Percentiles rank a stretch among this genome's conserved stretches.
phyloP scores from a whole-genome alignment of 805 yeast genomes.

The Barnettozyma siamensis region DNA sequence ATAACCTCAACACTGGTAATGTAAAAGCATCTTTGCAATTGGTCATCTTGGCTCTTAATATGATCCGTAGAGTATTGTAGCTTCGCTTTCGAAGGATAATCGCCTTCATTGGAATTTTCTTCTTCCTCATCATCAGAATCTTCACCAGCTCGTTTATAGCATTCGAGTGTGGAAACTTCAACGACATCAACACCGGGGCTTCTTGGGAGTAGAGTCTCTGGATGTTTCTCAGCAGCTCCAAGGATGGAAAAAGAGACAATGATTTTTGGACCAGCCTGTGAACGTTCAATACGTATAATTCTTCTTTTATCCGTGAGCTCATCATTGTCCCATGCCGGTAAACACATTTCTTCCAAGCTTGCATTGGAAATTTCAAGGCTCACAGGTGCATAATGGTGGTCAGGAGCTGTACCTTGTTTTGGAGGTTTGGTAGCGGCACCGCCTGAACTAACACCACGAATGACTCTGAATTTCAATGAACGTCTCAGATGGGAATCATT shows the following conservation, averaged over 20 bases:
- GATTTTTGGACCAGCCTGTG: constrained; percentile 42
- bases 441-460: constrained; percentile 55
- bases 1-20: constrained; percentile 65
- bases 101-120: not conserved
- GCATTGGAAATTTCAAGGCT: constrained; percentile 41
- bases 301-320: constrained; percentile 49
- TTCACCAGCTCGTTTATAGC: constrained; percentile 29
- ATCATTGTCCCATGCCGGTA: constrained; percentile 41
- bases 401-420: constrained; percentile 26
- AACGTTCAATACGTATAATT: constrained; percentile 51
- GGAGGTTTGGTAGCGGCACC: constrained; percentile 55
- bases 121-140: constrained; percentile 28
- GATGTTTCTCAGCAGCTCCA: constrained; percentile 45
- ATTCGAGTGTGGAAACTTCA: constrained; percentile 56
- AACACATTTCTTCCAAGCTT: constrained; percentile 41
- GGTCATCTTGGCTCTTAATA: constrained; percentile 1
- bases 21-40: constrained; percentile 28
- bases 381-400: constrained; percentile 37
- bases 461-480: constrained; percentile 36
- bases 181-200: constrained; percentile 42
- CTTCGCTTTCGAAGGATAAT: constrained; percentile 17
- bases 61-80: constrained; percentile 18
- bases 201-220: constrained; percentile 33
- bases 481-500: too few species aligned
- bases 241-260: constrained; percentile 45